Conservation (phyloP, 2,329 filamentous ascomycete genomes). For the Calonectria naviculata region DNA sequence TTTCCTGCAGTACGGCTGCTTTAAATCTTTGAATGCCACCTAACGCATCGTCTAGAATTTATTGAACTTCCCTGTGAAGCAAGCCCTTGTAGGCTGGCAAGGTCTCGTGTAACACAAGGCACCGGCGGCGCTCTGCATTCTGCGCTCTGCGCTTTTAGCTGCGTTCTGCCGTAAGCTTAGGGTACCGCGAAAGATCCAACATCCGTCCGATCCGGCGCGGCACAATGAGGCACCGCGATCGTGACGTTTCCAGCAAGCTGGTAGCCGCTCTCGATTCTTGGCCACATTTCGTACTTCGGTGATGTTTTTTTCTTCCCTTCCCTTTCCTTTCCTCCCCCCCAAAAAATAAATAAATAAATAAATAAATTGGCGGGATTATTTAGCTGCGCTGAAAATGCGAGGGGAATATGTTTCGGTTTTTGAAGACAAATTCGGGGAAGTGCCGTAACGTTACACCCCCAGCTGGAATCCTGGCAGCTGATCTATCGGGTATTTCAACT, state of each 20-base stretch:
- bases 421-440: not conserved
- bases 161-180: not conserved
- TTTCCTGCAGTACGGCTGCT: not conserved
- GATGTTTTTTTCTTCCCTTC: too few relatives aligned
- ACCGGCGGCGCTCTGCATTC: conserved; percentile 11
- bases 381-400: too few relatives aligned
- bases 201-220: conserved; percentile 38
- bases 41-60: not conserved
- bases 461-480: too few relatives aligned
- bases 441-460: not conserved
- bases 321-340: too few relatives aligned
- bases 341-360: too few relatives aligned
- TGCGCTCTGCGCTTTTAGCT: not conserved
- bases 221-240: conserved; percentile 23
- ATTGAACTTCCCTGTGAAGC: not conserved
- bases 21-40: not conserved
- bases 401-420: not conserved
- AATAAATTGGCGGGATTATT: not conserved
- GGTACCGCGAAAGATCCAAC: conserved; percentile 38
- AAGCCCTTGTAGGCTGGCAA: not conserved
- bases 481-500: not conserved
- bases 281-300: conserved; percentile 2
- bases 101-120: conserved; percentile 13
- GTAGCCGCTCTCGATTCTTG: not conserved
- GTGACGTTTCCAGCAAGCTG: conserved; percentile 23